These are phyloP conservation scores for Umbelopsis ramanniana DNA, from an alignment of 192 early-diverging fungal species.

Conservation along the genomic window DNA sequence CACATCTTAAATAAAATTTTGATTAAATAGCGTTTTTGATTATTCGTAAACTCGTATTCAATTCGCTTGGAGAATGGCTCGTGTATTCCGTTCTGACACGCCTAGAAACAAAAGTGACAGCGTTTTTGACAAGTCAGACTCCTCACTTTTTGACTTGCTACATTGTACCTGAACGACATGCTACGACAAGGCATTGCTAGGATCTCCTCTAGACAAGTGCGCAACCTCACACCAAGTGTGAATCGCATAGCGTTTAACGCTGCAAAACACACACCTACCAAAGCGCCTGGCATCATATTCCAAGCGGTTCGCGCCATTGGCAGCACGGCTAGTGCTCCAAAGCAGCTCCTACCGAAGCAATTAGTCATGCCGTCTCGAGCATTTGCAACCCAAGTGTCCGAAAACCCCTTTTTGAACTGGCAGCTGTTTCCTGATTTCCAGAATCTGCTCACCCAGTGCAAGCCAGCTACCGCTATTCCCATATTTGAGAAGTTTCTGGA, in stretches of 20 bases:
- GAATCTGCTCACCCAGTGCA: slow-evolving; percentile 31
- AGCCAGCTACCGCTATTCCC: slow-evolving; percentile 49
- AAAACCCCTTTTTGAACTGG: slow-evolving; percentile 51
- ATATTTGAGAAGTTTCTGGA: slow-evolving; percentile 45
- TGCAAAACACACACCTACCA: not conserved
- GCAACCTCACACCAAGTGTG: not conserved
- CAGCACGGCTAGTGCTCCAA: not conserved
- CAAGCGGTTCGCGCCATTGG: not conserved
- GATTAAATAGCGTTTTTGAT: not conserved
- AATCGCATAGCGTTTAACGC: not conserved
- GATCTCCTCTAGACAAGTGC: not conserved
- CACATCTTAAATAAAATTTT: not conserved
- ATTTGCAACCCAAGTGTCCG: not conserved
- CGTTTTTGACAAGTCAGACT: not conserved
- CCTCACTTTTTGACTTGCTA: not conserved
- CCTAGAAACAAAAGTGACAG: too few species aligned
- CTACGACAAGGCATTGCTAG: slow-evolving; percentile 2
- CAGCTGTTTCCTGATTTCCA: slow-evolving; percentile 56
- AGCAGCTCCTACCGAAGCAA: not conserved
- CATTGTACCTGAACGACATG: slow-evolving; percentile 7
- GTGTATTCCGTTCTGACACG: too few species aligned
- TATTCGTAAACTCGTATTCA: not conserved
- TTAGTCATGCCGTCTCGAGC: not conserved
- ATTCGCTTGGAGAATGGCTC: too few species aligned
- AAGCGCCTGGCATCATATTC: not conserved